phyloP scores from a whole-genome alignment of 768 basidiomycete genomes.

The Rhodocollybia butyracea region DNA sequence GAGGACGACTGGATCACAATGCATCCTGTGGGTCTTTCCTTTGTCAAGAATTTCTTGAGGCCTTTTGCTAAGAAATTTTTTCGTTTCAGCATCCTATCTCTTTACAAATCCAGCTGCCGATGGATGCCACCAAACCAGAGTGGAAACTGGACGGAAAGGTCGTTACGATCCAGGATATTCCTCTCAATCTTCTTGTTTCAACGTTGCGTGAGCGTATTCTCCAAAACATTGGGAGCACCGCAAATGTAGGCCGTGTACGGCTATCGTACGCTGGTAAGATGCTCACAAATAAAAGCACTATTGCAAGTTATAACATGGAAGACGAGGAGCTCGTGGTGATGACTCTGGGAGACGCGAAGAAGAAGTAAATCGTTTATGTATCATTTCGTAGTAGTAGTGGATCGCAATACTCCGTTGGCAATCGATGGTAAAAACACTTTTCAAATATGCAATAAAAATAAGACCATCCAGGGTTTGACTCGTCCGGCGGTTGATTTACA shows the following conservation, averaged over 20 bases:
- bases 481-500: no score
- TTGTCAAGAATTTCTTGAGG: not conserved
- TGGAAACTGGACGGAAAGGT: constrained; percentile 87
- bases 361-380: constrained; percentile 41
- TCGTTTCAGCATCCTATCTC: constrained; percentile 75
- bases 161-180: constrained; percentile 77
- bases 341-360: constrained; percentile 73
- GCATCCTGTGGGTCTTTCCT: constrained; percentile 62
- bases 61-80: not conserved
- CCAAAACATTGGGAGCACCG: constrained; percentile 70
- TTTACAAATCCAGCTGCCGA: constrained; percentile 80
- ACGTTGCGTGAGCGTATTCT: constrained; percentile 88
- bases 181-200: constrained; percentile 81
- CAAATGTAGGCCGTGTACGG: constrained; percentile 78
- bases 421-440: no score
- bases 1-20: constrained; percentile 88
- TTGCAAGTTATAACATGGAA: constrained; percentile 87
- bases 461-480: no score
- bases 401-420: no score
- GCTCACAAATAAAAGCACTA: constrained; percentile 81
- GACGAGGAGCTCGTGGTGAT: constrained; percentile 84
- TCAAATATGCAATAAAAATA: no score
- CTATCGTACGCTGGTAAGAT: constrained; percentile 80
- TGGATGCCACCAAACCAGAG: constrained; percentile 79
- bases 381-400: not conserved